Percentiles rank a stretch among this genome's conserved stretches.
phyloP scores from a whole-genome alignment of 1,284 basidiomycete species.

The Leccinum olivaceoglutinosum region DNA sequence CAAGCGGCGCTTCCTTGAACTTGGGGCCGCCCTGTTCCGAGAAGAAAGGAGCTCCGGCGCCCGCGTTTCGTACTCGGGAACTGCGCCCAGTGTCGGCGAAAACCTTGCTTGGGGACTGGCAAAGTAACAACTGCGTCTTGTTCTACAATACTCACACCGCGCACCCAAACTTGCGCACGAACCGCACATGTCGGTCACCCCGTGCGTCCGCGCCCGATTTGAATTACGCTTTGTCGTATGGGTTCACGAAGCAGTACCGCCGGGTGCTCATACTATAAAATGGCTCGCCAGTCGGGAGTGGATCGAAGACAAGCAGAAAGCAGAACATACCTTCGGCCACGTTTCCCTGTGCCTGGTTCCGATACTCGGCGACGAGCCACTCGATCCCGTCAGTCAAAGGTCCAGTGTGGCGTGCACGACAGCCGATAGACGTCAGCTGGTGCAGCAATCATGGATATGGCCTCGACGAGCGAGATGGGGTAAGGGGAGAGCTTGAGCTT shows the following conservation, averaged over 20 bases:
- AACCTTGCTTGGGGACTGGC: no score
- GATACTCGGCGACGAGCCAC: no score
- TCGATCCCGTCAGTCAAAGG: constrained; percentile 67
- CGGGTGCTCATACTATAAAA: constrained; percentile 78
- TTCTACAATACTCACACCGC: constrained; percentile 89
- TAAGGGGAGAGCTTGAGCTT: no score
- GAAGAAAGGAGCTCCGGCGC: no score
- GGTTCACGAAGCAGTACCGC: constrained; percentile 96
- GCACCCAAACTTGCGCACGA: constrained; percentile 54
- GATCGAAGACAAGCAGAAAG: neutral
- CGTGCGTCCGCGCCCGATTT: constrained; percentile 68
- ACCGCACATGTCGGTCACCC: no score
- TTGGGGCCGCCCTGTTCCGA: no score
- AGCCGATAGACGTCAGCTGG: constrained; percentile 47
- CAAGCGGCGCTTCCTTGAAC: no score
- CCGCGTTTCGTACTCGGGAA: no score
- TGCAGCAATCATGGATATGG: constrained; percentile 81
- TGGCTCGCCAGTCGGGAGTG: neutral
- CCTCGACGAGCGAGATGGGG: no score
- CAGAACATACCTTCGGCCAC: neutral
- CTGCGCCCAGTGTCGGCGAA: no score
- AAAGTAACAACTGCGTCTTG: constrained; percentile 63
- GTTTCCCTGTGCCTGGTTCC: constrained; percentile 23
- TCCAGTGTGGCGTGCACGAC: constrained; percentile 86
- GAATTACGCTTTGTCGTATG: constrained; percentile 79